Evolutionary conservation across 257 asterid species (phyloP).

Genomic region (Oldenlandia corymbosa): DNA sequence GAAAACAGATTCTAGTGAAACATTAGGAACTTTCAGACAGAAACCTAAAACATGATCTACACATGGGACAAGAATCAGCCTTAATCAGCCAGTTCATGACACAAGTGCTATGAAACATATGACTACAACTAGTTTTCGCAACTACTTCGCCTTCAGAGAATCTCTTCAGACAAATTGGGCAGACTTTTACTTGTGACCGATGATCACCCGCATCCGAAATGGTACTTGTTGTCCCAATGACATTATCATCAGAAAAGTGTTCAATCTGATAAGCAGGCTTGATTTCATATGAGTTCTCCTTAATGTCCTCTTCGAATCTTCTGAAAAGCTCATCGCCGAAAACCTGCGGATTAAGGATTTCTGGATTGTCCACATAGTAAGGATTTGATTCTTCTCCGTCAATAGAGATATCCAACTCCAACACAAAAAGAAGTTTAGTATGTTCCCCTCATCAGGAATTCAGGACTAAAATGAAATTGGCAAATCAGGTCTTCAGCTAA

Average conservation of each 20-base stretch:
- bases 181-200: too few species aligned
- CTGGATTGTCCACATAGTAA: neutral
- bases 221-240: too few species aligned
- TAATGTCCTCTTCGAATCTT: too few species aligned
- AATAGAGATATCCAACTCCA: neutral
- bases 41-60: neutral
- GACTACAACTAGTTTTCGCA: neutral
- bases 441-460: too few species aligned
- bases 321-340: too few species aligned
- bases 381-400: too few species aligned
- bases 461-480: neutral
- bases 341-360: too few species aligned
- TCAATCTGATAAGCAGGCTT: neutral
- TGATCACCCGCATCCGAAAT: neutral
- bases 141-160: neutral
- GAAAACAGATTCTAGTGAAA: too few species aligned
- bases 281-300: too few species aligned
- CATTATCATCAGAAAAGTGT: neutral
- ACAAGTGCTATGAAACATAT: neutral
- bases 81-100: neutral
- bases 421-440: neutral
- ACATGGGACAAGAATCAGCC: neutral
- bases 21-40: too few species aligned
- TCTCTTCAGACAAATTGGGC: neutral
- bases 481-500: neutral